A percentile compares a stretch with the other conserved stretches of the same genome.
Conservation (phyloP, 345 rosid genomes). For the Hibiscus syriacus region DNA sequence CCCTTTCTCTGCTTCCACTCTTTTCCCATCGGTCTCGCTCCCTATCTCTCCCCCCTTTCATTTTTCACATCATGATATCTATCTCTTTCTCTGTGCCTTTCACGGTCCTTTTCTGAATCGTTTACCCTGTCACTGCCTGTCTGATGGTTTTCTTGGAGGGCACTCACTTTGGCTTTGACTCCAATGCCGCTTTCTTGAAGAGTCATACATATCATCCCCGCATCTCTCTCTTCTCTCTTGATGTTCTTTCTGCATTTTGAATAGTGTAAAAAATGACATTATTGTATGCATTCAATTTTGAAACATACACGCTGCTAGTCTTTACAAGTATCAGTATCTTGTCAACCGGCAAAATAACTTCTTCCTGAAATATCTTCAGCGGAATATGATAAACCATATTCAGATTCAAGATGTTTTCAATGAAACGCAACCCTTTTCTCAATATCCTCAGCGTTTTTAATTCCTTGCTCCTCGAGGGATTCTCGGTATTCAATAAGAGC, state of each 20-base stretch:
- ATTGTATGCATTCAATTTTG: neutral
- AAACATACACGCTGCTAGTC: neutral
- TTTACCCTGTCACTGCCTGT: conserved; percentile 37
- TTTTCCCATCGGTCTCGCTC: conserved; percentile 50
- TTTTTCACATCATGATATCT: neutral
- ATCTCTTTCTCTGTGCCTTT: conserved; percentile 39
- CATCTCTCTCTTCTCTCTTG: conserved; percentile 60
- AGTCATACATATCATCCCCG: conserved; percentile 48
- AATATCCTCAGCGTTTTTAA: conserved; percentile 69
- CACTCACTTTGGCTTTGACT: conserved; percentile 60
- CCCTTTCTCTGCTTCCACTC: conserved; percentile 70
- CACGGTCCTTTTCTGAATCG: conserved; percentile 32
- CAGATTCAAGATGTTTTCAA: conserved; percentile 70
- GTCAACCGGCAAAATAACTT: conserved; percentile 21
- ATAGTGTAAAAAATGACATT: neutral
- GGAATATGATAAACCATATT: conserved; percentile 38
- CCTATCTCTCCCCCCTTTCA: conserved; percentile 4
- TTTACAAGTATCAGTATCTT: neutral
- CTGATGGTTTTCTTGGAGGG: conserved; percentile 58
- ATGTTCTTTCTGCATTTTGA: conserved; percentile 45
- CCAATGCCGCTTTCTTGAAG: conserved; percentile 72
- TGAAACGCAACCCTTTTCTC: conserved; percentile 75
- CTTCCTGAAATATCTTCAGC: conserved; percentile 30
- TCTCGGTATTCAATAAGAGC: conserved; percentile 95
- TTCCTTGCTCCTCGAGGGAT: conserved; percentile 81